Base-by-base conservation (phyloP, 2,329 filamentous ascomycete species). In the Diaporthe sp. region DNA sequence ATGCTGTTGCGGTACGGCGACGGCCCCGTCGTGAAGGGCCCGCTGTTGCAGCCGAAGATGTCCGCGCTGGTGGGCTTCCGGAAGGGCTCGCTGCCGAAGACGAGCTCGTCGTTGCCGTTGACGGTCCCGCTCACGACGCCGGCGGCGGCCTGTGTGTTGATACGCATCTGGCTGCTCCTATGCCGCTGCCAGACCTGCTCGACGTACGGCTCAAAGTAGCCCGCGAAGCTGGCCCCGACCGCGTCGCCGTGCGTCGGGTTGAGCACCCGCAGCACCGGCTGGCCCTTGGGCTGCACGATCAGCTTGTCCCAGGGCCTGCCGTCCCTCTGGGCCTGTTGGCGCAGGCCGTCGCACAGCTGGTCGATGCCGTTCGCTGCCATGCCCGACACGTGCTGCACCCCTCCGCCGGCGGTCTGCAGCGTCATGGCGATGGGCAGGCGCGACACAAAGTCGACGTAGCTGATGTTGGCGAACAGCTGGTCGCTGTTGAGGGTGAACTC, bases 1-100 rank as follows among this genome's bases (percentile, higher is more conserved):
- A 86, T 83, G 27, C 83, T 83, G 82, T 79, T 86, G 65, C 79
- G 86, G 79, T 73, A 79, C 30, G 80, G 75, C 70, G 75, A 88
- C 79, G 59, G 84, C 79, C 77, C 83, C 10, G 81, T 85, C 10
- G 85, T 84, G 77, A 93, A 93, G 0, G 91, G 90, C 0, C 91
- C 91, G 2, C 88, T 90, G 77, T 88, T 91, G 83, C 92, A 93
- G 47, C 88, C 88, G 79, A 94, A 90, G 76, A 94, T 92, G 81
- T 94, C 92, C 17, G 83, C 83, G 2, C 89, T 89, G 1, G 83
- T 87, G 0, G 92, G 92, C 73, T 88, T 85, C 1, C 79, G 74
- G 80, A 94, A 94, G 2, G 55, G 44, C 77, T 86, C 84, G 15
- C 77, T 76, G 47, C 80, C 83, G 32, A 85, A 77, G 2, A 83